A percentile compares a stretch with the other conserved stretches of the same genome.
phyloP scores from a whole-genome alignment of 2,329 filamentous ascomycete genomes.

The Kalmusia sp. region DNA sequence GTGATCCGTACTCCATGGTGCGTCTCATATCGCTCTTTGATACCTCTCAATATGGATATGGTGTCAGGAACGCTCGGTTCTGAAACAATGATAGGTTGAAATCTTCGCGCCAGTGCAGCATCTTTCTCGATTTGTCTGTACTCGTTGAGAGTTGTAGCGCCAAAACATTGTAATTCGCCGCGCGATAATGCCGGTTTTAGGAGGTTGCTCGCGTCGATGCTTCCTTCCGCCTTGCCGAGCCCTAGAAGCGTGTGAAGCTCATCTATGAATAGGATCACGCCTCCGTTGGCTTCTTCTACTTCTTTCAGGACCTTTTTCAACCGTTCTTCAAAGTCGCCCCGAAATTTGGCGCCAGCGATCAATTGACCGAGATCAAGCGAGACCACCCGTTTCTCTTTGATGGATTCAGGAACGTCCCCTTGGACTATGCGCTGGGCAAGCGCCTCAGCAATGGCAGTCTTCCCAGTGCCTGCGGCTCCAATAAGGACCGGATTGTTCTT shows the following conservation, averaged over 20 bases:
- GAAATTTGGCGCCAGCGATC: conserved; percentile 93
- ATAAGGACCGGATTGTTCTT: conserved; percentile 98
- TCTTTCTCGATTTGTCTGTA: conserved; percentile 96
- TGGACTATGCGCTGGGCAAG: conserved; percentile 87
- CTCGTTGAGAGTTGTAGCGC: conserved; percentile 90
- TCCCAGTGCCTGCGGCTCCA: conserved; percentile 87
- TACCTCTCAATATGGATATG: conserved; percentile 92
- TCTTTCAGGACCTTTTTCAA: conserved; percentile 91
- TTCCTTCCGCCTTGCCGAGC: conserved; percentile 92
- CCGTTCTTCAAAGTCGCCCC: conserved; percentile 95
- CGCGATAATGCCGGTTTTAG: conserved; percentile 92
- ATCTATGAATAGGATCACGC: conserved; percentile 93
- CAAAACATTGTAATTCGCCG: conserved; percentile 93
- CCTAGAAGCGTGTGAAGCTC: conserved; percentile 92
- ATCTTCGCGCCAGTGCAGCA: conserved; percentile 86
- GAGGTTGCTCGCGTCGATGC: conserved; percentile 94
- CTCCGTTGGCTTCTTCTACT: conserved; percentile 85
- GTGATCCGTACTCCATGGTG: conserved; percentile 96
- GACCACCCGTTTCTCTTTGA: conserved; percentile 92
- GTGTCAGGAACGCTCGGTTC: conserved; percentile 92
- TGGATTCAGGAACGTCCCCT: conserved; percentile 92
- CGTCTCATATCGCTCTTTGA: conserved; percentile 97
- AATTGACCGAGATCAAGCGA: conserved; percentile 87
- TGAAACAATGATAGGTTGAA: conserved; percentile 92
- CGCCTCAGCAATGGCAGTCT: conserved; percentile 92